Evolutionary conservation across 1,139 yeast genomes (phyloP), one percentile per base, ranked within the genome.

Genomic region (Eremothecium coryli): DNA sequence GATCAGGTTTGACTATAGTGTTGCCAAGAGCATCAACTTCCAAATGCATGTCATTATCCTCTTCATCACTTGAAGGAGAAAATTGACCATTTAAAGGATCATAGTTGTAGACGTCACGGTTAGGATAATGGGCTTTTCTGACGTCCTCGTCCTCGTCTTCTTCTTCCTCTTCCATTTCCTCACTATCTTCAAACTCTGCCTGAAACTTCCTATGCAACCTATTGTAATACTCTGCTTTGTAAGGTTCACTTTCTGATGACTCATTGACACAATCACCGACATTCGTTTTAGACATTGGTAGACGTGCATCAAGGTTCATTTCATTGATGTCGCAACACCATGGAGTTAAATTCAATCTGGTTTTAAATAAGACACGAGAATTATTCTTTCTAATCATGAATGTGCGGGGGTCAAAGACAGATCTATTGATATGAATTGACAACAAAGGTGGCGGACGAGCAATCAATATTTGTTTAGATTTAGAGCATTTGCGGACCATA

Each of bases 321-420:
- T 77, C 82, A 23, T 68, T 62, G 9, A 82, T 76, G 36, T 73
- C 79, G 2, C 85, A 85, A 24, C 81, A 77, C 60, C 71, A 86
- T 13, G 72, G 75, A 4, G 76, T 62, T 50, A 88, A 60, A 52
- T 85, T 77, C 42, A 88, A 60, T 29, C 66, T 63, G 21, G 73
- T 55, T 1, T 93, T 90, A 59, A 85, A 85, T 12, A 73, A 59
- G n/a, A 88, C 93, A 35, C 76, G 73, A 6, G 94, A 80, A 36
- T 82, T 74, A 54, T 88, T 86, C 54, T 88, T 88, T 40, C 85
- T 74, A 21, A 85, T 79, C 68, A 73, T 73, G 41, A 82, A 90
- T 0, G 95, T 82, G 39, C 74, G 65, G 36, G 93, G 84, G 57
- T 88, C 96, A 60, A 86, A 88, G 8, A 85, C 95, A 2, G 94